These are phyloP conservation scores for Micractinium sp. DNA, from an alignment of 139 green algal genomes.

Conservation along the genomic window DNA sequence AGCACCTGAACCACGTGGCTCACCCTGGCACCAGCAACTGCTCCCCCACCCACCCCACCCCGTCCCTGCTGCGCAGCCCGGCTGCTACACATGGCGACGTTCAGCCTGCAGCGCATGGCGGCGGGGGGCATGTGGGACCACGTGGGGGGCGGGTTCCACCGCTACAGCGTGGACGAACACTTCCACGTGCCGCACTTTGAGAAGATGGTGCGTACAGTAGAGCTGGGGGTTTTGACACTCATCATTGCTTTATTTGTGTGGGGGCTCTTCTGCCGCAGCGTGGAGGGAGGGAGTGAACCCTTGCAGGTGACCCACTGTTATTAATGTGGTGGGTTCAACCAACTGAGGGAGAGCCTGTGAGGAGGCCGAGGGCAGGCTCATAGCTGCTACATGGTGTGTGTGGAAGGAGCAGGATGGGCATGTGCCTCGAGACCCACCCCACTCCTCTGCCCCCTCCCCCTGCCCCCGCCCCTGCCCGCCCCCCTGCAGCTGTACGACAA, in stretches of 20 bases:
- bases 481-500: slow-evolving; percentile 80
- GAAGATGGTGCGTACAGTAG: slow-evolving; percentile 74
- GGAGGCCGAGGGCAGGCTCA: too few relatives aligned
- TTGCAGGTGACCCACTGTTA: background rate
- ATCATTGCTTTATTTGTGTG: background rate
- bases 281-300: background rate
- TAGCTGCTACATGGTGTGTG: too few relatives aligned
- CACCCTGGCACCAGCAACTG: background rate
- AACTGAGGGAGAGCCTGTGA: too few relatives aligned
- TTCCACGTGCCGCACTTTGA: slow-evolving; percentile 88
- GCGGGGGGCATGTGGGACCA: slow-evolving; percentile 87
- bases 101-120: slow-evolving; percentile 78
- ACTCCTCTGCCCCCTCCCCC: background rate
- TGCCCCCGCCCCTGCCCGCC: background rate
- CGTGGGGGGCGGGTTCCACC: slow-evolving; percentile 90
- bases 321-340: too few relatives aligned
- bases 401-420: too few relatives aligned
- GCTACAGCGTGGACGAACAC: slow-evolving; percentile 62
- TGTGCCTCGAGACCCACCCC: background rate
- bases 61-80: slow-evolving; percentile 11
- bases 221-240: background rate
- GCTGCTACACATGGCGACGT: slow-evolving; percentile 62
- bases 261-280: background rate
- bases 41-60: background rate
- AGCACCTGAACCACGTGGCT: too few relatives aligned